A percentile compares a stretch with the other conserved stretches of the same genome.
phyloP scores from a whole-genome alignment of 495 filamentous ascomycete genomes.

The Pseudevernia furfuracea region DNA sequence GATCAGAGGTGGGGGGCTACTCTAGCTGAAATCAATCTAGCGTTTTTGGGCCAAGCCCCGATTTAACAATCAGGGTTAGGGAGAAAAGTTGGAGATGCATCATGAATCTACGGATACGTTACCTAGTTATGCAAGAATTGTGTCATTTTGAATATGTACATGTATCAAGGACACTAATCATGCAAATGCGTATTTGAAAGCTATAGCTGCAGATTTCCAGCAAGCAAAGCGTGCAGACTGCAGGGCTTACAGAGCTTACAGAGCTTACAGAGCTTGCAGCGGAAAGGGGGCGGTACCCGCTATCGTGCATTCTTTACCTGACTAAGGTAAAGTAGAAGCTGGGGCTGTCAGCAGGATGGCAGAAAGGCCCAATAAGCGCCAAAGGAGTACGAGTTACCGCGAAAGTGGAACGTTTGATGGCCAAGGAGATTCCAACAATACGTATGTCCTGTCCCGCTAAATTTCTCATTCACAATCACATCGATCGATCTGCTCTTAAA shows the following conservation, averaged over 20 bases:
- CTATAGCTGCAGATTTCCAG: neutral
- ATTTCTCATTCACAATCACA: no score
- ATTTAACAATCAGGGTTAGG: neutral
- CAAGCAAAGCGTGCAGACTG: neutral
- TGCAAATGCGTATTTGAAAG: neutral
- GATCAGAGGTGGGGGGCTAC: neutral
- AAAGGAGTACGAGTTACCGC: conserved; percentile 32
- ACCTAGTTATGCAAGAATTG: neutral
- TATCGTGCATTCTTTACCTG: conserved; percentile 18
- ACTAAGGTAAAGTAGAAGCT: no score
- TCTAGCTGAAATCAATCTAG: neutral
- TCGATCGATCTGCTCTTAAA: no score
- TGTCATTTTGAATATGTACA: no score
- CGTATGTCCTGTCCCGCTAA: conserved; percentile 1
- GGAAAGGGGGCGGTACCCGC: conserved; percentile 15
- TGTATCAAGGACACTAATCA: neutral
- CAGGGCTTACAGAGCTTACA: no score
- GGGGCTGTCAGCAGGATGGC: conserved; percentile 17
- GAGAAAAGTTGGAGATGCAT: neutral
- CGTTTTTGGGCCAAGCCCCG: neutral
- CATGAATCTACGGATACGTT: no score
- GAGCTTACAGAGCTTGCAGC: conserved; percentile 12
- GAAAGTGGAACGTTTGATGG: conserved; percentile 21
- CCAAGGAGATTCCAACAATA: neutral
- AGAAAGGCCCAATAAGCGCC: conserved; percentile 38